Conservation (phyloP, 2,329 filamentous ascomycete genomes). For the Epichloe coenophiala region DNA sequence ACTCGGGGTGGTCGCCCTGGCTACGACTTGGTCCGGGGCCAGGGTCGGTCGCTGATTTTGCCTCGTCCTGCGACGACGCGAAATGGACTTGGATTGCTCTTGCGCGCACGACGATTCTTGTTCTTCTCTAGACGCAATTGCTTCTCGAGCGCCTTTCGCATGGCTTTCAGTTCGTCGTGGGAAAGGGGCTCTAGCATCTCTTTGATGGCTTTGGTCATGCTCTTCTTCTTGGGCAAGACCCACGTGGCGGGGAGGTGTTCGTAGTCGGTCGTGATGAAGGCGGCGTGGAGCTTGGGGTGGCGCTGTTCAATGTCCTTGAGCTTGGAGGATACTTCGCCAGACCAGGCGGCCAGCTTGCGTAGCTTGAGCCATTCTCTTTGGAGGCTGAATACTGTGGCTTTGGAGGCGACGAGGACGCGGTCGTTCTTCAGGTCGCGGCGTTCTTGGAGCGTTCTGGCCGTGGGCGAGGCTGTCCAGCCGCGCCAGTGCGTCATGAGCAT, state of each 20-base stretch:
- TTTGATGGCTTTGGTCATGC: slow-evolving; percentile 16
- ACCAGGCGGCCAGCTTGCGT: slow-evolving; percentile 35
- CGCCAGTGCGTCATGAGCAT: slow-evolving; percentile 68
- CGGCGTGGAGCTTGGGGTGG: slow-evolving; percentile 28
- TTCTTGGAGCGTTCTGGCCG: slow-evolving; percentile 15
- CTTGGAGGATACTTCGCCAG: slow-evolving; percentile 26
- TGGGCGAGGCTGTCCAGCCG: slow-evolving; percentile 43
- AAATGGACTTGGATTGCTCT: slow-evolving; percentile 1
- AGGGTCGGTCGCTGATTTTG: neutral
- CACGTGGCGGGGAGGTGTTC: slow-evolving; percentile 15
- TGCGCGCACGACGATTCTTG: neutral
- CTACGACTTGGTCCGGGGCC: neutral
- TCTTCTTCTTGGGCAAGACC: slow-evolving; percentile 11
- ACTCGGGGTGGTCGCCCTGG: neutral
- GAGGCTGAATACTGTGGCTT: slow-evolving; percentile 32
- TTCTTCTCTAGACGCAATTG: slow-evolving; percentile 6
- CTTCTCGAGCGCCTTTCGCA: slow-evolving; percentile 11
- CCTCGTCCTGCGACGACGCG: slow-evolving; percentile 1
- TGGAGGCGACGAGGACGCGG: slow-evolving; percentile 18
- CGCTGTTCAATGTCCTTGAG: slow-evolving; percentile 23
- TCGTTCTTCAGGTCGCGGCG: slow-evolving; percentile 24
- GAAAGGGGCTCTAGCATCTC: slow-evolving; percentile 17
- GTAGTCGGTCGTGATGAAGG: slow-evolving; percentile 22
- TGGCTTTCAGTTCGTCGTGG: slow-evolving; percentile 15
- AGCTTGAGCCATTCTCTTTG: slow-evolving; percentile 37